Conservation (phyloP, 306 rosid species). For the Luffa aegyptiaca region DNA sequence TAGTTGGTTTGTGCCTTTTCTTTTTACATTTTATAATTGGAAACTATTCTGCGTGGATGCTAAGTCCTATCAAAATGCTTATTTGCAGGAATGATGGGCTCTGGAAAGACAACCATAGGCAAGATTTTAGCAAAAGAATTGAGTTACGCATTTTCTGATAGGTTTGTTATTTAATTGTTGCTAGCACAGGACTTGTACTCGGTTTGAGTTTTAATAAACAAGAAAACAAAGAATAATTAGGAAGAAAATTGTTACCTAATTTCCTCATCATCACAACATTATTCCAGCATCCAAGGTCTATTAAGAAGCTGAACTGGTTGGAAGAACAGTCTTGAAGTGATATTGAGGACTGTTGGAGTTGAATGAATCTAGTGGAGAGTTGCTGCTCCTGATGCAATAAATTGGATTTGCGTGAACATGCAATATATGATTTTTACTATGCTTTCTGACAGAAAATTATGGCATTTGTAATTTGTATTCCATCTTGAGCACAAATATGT, state of each 20-base stretch:
- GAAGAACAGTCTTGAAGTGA: neutral
- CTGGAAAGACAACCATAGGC: constrained; percentile 98
- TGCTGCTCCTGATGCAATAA: neutral
- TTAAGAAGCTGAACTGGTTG: neutral
- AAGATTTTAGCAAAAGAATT: constrained; percentile 70
- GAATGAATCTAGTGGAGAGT: neutral
- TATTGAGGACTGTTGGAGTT: neutral
- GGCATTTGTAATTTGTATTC: neutral
- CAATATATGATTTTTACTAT: neutral
- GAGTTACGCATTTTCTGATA: constrained; percentile 62
- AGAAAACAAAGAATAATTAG: neutral
- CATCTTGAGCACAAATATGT: no score
- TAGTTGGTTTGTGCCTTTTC: constrained; percentile 74
- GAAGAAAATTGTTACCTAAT: neutral
- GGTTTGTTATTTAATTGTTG: constrained; percentile 38
- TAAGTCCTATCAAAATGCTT: constrained; percentile 19
- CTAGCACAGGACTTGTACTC: neutral
- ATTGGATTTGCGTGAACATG: neutral
- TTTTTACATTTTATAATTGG: constrained; percentile 12
- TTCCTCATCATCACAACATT: neutral
- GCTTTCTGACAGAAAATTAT: neutral
- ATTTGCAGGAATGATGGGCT: constrained; percentile 96
- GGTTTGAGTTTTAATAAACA: neutral
- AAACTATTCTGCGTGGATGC: neutral
- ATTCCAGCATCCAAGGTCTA: neutral